phyloP scores from a whole-genome alignment of 2,329 filamentous ascomycete species.

The Claviceps pazoutovae region DNA sequence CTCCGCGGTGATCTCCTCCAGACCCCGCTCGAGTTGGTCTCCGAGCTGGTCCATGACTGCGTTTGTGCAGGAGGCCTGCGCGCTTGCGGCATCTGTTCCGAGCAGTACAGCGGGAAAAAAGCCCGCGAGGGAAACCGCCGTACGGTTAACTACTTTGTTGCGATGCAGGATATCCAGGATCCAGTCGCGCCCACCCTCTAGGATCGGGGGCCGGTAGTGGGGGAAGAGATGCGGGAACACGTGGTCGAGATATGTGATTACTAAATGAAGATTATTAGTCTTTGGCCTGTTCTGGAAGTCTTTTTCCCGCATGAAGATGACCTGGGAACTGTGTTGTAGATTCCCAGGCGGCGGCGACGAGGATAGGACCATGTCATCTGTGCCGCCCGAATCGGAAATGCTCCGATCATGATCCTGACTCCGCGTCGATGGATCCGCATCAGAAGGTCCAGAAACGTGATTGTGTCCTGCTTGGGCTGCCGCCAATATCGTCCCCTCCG shows the following conservation, averaged over 20 bases:
- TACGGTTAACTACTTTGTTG: constrained; percentile 44
- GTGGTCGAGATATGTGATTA: constrained; percentile 48
- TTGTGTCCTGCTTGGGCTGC: neutral
- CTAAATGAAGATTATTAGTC: constrained; percentile 26
- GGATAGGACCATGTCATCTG: no score
- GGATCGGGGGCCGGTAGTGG: constrained; percentile 42
- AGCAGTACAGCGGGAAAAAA: constrained; percentile 41
- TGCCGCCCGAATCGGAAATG: constrained; percentile 9
- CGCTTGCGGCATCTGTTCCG: constrained; percentile 18
- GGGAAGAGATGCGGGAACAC: constrained; percentile 50
- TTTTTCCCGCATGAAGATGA: constrained; percentile 10
- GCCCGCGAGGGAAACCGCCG: constrained; percentile 38
- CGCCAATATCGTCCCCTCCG: constrained; percentile 6
- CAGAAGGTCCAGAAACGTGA: constrained; percentile 13
- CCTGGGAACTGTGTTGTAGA: constrained; percentile 18
- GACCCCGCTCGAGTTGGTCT: constrained; percentile 28
- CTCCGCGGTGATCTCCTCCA: constrained; percentile 29
- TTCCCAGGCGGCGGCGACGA: constrained; percentile 7
- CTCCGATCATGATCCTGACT: constrained; percentile 9
- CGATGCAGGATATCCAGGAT: constrained; percentile 41
- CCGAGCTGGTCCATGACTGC: constrained; percentile 26
- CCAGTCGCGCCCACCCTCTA: constrained; percentile 46
- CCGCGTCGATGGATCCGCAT: constrained; percentile 13
- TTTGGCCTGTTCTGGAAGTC: constrained; percentile 12
- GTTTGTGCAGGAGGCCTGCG: constrained; percentile 21